Evolutionary conservation across 2,329 filamentous ascomycete genomes (phyloP).

Genomic region (Cladophialophora chaetospira): DNA sequence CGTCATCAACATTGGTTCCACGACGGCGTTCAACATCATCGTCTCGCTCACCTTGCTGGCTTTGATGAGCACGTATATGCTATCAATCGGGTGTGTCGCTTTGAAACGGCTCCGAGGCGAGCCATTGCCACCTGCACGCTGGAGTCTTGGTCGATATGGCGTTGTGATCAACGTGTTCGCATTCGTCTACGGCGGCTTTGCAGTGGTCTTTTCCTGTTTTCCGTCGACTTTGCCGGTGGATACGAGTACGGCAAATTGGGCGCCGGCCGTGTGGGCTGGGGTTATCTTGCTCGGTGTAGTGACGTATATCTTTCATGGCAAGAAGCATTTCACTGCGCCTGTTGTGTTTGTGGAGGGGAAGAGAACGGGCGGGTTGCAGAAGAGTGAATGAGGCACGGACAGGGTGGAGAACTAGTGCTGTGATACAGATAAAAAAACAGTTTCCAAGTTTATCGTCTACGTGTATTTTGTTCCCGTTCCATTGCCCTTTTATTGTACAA

Average conservation of each 20-base stretch:
- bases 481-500: too few species aligned
- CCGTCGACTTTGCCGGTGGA: slow-evolving; percentile 33
- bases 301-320: slow-evolving; percentile 27
- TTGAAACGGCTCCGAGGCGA: slow-evolving; percentile 47
- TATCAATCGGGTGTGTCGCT: slow-evolving; percentile 52
- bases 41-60: slow-evolving; percentile 47
- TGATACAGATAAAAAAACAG: too few species aligned
- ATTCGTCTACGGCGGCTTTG: slow-evolving; percentile 35
- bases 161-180: slow-evolving; percentile 42
- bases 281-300: slow-evolving; percentile 21
- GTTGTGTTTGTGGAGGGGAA: slow-evolving; percentile 31
- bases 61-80: slow-evolving; percentile 46
- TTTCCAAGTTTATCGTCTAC: too few species aligned
- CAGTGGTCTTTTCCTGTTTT: slow-evolving; percentile 38
- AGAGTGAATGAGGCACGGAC: slow-evolving; percentile 2
- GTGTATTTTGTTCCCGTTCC: too few species aligned
- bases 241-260: slow-evolving; percentile 24
- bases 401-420: too few species aligned
- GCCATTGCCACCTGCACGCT: slow-evolving; percentile 47
- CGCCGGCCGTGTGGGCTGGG: slow-evolving; percentile 25
- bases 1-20: slow-evolving; percentile 56
- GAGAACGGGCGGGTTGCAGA: slow-evolving; percentile 17
- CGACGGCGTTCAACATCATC: slow-evolving; percentile 47
- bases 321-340: slow-evolving; percentile 23
- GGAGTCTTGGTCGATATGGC: slow-evolving; percentile 49